Evolutionary conservation across 768 basidiomycete genomes (phyloP).

Genomic region (Podaxis pistillaris): DNA sequence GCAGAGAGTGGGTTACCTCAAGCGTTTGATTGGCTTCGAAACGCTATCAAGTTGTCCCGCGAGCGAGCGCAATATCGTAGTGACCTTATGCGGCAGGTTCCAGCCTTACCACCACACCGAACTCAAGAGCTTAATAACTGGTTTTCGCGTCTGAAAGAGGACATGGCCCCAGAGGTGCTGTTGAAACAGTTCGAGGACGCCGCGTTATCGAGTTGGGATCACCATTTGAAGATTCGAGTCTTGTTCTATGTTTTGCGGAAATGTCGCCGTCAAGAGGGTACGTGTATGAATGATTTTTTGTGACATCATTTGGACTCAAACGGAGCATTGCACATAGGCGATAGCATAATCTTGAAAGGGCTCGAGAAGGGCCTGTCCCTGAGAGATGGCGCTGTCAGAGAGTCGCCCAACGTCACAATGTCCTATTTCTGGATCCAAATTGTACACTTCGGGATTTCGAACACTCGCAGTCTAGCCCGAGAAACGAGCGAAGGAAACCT

Average conservation of each 20-base stretch:
- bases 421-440: constrained; percentile 52
- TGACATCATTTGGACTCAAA: neutral
- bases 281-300: neutral
- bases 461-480: constrained; percentile 24
- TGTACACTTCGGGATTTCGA: constrained; percentile 43
- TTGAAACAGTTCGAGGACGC: constrained; percentile 32
- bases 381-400: constrained; percentile 32
- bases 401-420: constrained; percentile 40
- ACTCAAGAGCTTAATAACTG: constrained; percentile 33
- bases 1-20: constrained; percentile 28
- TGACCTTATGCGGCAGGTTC: neutral
- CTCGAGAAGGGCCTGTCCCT: constrained; percentile 34
- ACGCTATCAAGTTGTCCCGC: neutral
- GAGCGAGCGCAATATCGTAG: neutral
- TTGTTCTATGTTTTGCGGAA: constrained; percentile 39
- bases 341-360: constrained; percentile 41
- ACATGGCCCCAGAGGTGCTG: constrained; percentile 29
- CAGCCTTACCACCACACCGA: neutral
- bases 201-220: constrained; percentile 43
- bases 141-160: constrained; percentile 30
- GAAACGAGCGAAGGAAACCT: neutral
- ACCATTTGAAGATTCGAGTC: constrained; percentile 44
- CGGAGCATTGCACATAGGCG: constrained; percentile 26
- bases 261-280: constrained; percentile 41
- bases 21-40: constrained; percentile 39